phyloP scores from a whole-genome alignment of 2,329 filamentous ascomycete species.

The Beauveria varroae region DNA sequence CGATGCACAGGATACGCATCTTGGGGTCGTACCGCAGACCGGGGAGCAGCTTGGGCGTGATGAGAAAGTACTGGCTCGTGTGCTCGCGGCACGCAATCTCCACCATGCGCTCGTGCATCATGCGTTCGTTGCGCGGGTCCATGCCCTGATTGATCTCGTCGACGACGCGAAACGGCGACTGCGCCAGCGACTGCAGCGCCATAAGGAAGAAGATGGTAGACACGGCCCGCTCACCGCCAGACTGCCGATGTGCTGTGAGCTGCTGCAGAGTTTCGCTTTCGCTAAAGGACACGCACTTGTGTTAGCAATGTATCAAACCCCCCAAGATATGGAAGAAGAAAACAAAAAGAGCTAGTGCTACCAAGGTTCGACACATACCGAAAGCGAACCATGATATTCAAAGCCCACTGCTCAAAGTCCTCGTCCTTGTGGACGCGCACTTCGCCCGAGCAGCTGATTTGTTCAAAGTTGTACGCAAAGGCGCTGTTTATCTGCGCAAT shows the following conservation, averaged over 20 bases:
- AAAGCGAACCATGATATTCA: conserved; percentile 93
- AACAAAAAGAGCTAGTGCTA: not conserved
- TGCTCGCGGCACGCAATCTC: conserved; percentile 87
- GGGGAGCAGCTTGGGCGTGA: conserved; percentile 89
- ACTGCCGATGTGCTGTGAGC: conserved; percentile 87
- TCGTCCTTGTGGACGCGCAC: conserved; percentile 82
- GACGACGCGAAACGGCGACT: conserved; percentile 93
- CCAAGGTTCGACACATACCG: conserved; percentile 45
- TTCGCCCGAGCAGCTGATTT: conserved; percentile 90
- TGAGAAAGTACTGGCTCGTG: conserved; percentile 85
- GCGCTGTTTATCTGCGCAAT: conserved; percentile 78
- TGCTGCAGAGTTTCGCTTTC: conserved; percentile 77
- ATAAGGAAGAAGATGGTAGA: conserved; percentile 99
- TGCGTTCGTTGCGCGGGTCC: conserved; percentile 96
- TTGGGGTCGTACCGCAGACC: conserved; percentile 78
- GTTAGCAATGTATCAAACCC: conserved; percentile 11
- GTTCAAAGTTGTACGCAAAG: conserved; percentile 87
- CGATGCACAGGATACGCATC: conserved; percentile 92
- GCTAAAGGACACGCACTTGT: conserved; percentile 28
- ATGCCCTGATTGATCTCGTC: conserved; percentile 99
- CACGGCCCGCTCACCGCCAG: conserved; percentile 90
- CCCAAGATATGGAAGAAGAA: too few relatives aligned
- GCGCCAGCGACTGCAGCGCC: conserved; percentile 88
- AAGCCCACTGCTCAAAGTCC: conserved; percentile 89
- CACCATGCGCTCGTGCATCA: conserved; percentile 97